Evolutionary conservation across 257 asterid genomes (phyloP), one percentile per base, ranked within the genome.

Genomic region (Rehmannia glutinosa): DNA sequence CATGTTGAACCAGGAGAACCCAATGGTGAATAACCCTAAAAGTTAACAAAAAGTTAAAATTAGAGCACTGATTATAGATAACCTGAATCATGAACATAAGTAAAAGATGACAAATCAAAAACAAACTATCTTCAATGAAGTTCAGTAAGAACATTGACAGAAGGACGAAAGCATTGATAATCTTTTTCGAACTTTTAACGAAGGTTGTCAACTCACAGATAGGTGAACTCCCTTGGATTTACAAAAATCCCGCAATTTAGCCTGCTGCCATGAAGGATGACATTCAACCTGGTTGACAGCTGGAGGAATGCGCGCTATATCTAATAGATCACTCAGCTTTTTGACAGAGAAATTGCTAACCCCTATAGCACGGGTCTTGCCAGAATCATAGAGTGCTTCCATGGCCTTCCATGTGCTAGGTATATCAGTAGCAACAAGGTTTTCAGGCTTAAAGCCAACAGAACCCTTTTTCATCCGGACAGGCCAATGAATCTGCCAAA

Each of bases 221-320:
- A 90, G 81, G 77, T 90, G 97, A 63, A 87, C 84, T 43, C 95
- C 91, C 75, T 85, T 84, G 42, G 88, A 81, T 69, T 80, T 76
- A 54, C 95, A 83, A 56, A 87, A 83, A 13, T 87, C 89, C 3
- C 51, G 71, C 64, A 90, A 73, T 68, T 83, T 85, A 33, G 77
- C 11, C 75, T 87, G 97, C 55, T 85, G 85, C 95, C 97, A 90
- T 2, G 82, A 51, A 51, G 97, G 95, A 70, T 89, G 97, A 56
- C 97, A 89, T 64, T 89, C 97, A 20, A 89, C 95, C 80, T 89
- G 97, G 75, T 83, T 70, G 33, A 80, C 95, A 51, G 95, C 93
- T 33, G 96, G 97, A 66, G 89, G 91, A 69, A 83, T 43, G 43
- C 86, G 87, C 0, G 97, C 93, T 5, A 75, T 55, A 56, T 66